phyloP scores from a whole-genome alignment of 176 grass and related monocot genomes.

The Dendrocalamus sinicus region DNA sequence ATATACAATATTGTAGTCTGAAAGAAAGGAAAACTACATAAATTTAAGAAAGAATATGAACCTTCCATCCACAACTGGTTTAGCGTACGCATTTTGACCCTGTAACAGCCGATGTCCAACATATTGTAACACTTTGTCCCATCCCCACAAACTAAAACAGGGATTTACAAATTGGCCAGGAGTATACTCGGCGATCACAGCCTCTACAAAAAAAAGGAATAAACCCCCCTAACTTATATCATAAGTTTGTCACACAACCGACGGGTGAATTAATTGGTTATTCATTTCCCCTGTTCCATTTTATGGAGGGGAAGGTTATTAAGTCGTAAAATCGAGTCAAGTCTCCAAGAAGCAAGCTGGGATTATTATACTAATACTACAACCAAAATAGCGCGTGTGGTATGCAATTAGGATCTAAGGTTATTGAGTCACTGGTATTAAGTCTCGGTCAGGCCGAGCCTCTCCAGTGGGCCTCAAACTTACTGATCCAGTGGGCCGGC shows the following conservation, averaged over 20 bases:
- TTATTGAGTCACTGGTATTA: too few relatives aligned
- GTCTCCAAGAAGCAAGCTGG: too few relatives aligned
- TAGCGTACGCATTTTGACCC: conserved; percentile 15
- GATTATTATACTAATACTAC: too few relatives aligned
- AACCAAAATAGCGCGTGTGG: too few relatives aligned
- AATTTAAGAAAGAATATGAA: neutral
- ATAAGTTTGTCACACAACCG: conserved; percentile 2
- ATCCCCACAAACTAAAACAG: neutral
- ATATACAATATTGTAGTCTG: neutral
- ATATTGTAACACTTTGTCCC: neutral
- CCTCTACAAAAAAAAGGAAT: neutral
- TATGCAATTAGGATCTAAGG: too few relatives aligned
- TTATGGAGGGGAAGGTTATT: neutral
- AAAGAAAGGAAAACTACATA: conserved; percentile 20
- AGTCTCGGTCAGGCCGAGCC: too few relatives aligned
- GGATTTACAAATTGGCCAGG: neutral
- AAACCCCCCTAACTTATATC: neutral
- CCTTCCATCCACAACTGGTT: neutral
- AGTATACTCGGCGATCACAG: neutral
- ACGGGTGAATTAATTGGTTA: neutral
- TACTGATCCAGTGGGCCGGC: too few relatives aligned
- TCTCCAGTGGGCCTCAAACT: too few relatives aligned
- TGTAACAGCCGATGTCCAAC: neutral
- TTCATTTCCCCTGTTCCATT: neutral
- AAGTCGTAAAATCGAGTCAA: too few relatives aligned